A percentile compares a stretch with the other conserved stretches of the same genome.
Evolutionary conservation across 805 yeast species (phyloP).

Genomic region (Candida railenensis): DNA sequence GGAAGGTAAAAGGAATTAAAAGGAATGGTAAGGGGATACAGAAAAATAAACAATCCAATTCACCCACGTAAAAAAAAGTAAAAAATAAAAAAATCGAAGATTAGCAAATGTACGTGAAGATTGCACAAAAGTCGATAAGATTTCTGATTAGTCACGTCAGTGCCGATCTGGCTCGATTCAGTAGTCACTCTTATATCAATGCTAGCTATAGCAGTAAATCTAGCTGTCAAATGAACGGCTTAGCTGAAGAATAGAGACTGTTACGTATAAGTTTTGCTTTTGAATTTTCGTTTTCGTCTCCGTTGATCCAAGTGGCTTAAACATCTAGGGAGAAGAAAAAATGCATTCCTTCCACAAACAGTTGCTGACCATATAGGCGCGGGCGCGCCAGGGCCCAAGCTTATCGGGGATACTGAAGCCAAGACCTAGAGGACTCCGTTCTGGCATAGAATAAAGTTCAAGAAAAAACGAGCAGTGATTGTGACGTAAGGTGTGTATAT

Average conservation of each 20-base stretch:
- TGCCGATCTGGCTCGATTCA: no score
- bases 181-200: no score
- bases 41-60: neutral
- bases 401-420: neutral
- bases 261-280: neutral
- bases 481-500: no score
- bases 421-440: neutral
- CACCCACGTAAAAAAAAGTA: conserved; percentile 1
- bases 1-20: neutral
- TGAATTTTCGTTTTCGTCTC: neutral
- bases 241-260: no score
- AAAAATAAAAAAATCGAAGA: neutral
- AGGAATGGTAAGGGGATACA: neutral
- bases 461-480: no score
- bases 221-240: neutral
- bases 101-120: no score
- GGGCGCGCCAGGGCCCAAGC: neutral
- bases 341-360: no score
- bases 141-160: no score
- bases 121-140: no score
- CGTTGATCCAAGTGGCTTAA: neutral
- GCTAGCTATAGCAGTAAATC: neutral
- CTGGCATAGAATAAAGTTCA: no score
- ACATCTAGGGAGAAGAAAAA: neutral
- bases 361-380: no score